phyloP scores from a whole-genome alignment of 1,139 yeast genomes.

The Geotrichum histeridarum region DNA sequence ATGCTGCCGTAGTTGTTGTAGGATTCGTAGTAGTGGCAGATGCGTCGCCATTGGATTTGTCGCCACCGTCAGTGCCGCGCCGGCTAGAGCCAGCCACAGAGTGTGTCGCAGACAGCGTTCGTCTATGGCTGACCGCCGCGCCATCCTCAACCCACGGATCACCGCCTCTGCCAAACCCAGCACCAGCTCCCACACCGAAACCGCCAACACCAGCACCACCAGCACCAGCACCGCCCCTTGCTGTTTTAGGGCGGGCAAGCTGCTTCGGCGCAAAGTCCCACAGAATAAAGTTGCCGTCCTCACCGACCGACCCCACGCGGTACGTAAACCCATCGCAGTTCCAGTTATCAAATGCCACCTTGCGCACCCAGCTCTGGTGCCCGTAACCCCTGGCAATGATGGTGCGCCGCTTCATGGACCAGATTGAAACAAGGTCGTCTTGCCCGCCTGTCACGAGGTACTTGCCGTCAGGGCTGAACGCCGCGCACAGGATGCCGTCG shows the following conservation, averaged over 20 bases:
- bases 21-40: not conserved
- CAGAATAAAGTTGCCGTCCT: constrained; percentile 60
- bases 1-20: too few species aligned
- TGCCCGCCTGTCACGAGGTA: constrained; percentile 52
- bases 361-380: constrained; percentile 59
- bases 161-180: not conserved
- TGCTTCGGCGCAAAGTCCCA: constrained; percentile 64
- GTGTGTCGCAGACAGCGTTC: not conserved
- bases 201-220: not conserved
- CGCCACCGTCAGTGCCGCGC: not conserved
- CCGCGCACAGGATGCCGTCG: constrained; percentile 56
- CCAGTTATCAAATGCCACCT: constrained; percentile 45
- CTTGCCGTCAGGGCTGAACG: constrained; percentile 61
- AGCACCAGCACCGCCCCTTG: not conserved
- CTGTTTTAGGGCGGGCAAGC: constrained; percentile 1
- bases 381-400: constrained; percentile 51
- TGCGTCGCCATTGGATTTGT: not conserved
- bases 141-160: not conserved
- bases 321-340: constrained; percentile 41
- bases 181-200: not conserved
- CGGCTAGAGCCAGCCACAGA: not conserved
- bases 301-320: constrained; percentile 62
- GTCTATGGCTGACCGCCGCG: not conserved
- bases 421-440: constrained; percentile 40
- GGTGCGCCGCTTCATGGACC: constrained; percentile 27